A percentile compares a stretch with the other conserved stretches of the same genome.
phyloP scores from a whole-genome alignment of 2,329 filamentous ascomycete genomes.

The Pseudogymnoascus sp. region DNA sequence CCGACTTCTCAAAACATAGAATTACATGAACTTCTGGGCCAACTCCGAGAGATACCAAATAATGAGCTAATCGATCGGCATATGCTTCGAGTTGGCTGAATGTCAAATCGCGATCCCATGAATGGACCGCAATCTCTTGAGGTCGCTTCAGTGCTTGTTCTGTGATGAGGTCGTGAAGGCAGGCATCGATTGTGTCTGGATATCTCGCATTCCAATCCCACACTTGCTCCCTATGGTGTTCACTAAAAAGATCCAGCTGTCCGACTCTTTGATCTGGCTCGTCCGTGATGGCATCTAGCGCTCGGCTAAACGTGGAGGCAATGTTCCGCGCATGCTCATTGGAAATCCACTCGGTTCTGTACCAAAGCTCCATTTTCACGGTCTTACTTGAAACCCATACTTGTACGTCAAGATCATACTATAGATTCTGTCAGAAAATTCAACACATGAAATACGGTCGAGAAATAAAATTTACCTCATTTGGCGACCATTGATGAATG shows the following conservation, averaged over 20 bases:
- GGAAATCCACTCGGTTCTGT: slow-evolving; percentile 35
- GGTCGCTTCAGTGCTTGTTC: not conserved
- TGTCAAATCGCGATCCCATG: slow-evolving; percentile 5
- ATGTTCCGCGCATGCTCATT: slow-evolving; percentile 33
- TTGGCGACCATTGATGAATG: slow-evolving; percentile 2
- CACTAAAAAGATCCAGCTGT: slow-evolving; percentile 11
- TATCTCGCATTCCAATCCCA: slow-evolving; percentile 10
- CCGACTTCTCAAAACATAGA: slow-evolving; percentile 20
- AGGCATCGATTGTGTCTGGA: not conserved
- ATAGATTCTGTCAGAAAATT: slow-evolving; percentile 7
- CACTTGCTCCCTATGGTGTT: slow-evolving; percentile 3
- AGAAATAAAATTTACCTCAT: slow-evolving; percentile 9
- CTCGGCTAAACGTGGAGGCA: slow-evolving; percentile 31
- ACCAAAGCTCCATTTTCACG: slow-evolving; percentile 33
- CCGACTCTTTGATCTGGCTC: slow-evolving; percentile 12
- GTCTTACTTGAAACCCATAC: slow-evolving; percentile 17
- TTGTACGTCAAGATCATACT: slow-evolving; percentile 10
- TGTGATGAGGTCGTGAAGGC: not conserved
- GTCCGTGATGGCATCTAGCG: slow-evolving; percentile 27
- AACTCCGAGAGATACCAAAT: slow-evolving; percentile 12
- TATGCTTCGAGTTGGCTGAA: slow-evolving; percentile 6
- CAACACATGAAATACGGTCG: not conserved
- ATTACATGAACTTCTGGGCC: slow-evolving; percentile 15
- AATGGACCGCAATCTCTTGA: not conserved
- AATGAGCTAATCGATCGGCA: not conserved